These are phyloP conservation scores for Prorocentrum cordatum DNA, from an alignment of 169 alveolate species.

Conservation along the genomic window DNA sequence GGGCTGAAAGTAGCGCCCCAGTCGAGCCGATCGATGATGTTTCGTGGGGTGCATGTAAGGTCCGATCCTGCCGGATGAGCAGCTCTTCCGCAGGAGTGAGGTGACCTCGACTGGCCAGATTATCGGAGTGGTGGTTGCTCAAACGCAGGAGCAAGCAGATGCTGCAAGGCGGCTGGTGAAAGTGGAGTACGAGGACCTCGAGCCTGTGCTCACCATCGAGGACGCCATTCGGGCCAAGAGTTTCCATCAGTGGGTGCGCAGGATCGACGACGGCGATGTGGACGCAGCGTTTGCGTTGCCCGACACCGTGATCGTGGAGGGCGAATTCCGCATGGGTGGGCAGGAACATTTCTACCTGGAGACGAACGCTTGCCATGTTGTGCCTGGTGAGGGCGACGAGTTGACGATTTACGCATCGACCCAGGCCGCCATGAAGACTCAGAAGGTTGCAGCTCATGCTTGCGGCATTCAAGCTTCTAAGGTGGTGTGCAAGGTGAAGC, in stretches of 20 bases:
- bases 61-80: constrained; percentile 1
- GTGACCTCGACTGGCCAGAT: constrained; percentile 38
- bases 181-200: constrained; percentile 27
- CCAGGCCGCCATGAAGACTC: constrained; percentile 52
- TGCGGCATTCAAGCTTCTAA: neutral
- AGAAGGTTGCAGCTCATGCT: constrained; percentile 34
- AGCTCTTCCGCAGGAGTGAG: neutral
- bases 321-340: constrained; percentile 54
- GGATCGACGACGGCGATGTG: constrained; percentile 36
- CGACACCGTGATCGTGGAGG: constrained; percentile 1
- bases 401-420: constrained; percentile 16
- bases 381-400: constrained; percentile 35
- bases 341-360: constrained; percentile 71
- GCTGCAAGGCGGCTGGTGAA: neutral
- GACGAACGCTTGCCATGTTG: constrained; percentile 28
- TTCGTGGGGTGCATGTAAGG: no score
- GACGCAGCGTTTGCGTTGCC: constrained; percentile 10
- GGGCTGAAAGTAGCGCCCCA: no score
- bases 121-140: constrained; percentile 28
- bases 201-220: constrained; percentile 26
- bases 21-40: no score
- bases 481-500: constrained; percentile 55
- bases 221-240: neutral
- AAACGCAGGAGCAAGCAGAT: constrained; percentile 6
- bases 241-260: no score